A percentile compares a stretch with the other conserved stretches of the same genome.
phyloP scores from a whole-genome alignment of 176 grass and related monocot genomes.

The Guadua angustifolia region DNA sequence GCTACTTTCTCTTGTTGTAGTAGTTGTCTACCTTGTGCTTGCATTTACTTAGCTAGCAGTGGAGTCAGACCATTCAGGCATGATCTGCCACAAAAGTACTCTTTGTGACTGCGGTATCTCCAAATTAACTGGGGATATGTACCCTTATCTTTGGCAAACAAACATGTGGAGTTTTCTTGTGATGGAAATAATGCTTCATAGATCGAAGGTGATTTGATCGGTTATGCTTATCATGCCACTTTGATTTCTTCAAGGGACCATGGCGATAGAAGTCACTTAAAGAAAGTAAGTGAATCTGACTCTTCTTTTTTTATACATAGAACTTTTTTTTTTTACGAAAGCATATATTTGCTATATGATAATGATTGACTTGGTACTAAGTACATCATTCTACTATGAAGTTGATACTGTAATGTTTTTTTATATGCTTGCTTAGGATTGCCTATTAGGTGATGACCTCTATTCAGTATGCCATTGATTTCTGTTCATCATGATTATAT shows the following conservation, averaged over 20 bases:
- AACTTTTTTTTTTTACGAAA: not conserved
- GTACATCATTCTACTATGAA: conserved; percentile 29
- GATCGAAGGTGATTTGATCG: conserved; percentile 26
- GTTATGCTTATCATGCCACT: conserved; percentile 1
- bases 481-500: not conserved
- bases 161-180: conserved; percentile 28
- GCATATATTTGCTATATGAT: conserved; percentile 32
- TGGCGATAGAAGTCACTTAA: conserved; percentile 18
- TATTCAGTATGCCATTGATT: conserved; percentile 35
- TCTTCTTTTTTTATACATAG: conserved; percentile 17
- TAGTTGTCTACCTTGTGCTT: conserved; percentile 30
- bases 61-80: not conserved
- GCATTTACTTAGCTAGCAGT: conserved; percentile 34
- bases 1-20: conserved; percentile 37
- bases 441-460: not conserved
- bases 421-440: conserved; percentile 17
- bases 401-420: conserved; percentile 23
- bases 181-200: conserved; percentile 37
- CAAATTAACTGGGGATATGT: conserved; percentile 20
- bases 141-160: not conserved
- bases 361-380: conserved; percentile 15
- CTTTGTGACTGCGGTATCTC: conserved; percentile 24
- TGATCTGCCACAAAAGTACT: conserved; percentile 11
- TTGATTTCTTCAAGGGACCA: not conserved
- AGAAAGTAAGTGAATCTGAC: conserved; percentile 45